Evolutionary conservation across 208 protist species (phyloP), one percentile per base, ranked within the genome.

Genomic region (Wallacemonas sp.): DNA sequence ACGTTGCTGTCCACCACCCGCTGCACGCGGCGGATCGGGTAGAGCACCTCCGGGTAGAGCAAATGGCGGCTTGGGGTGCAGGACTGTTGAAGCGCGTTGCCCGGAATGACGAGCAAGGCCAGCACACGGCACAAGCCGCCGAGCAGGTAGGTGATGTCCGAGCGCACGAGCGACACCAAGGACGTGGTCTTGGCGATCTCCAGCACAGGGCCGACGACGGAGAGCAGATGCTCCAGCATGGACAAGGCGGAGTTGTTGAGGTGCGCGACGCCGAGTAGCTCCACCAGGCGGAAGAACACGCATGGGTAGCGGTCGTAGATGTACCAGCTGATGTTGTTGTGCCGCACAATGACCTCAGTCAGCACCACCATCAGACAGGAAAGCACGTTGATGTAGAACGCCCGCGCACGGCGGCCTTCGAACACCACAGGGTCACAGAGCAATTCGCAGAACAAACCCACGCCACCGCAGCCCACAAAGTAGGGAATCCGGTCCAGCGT

Each of bases 1-100:
- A 90, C 84, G 62, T 95, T 95, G 71, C 84, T 91, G 65, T 91
- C 89, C 41, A 95, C 72, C 1, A 95, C 77, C 2, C 84, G 81
- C 74, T 95, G 84, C 64, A 90, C 76, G 38, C 79, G 81, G 28
- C 78, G 70, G 42, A 89, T 77, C 33, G 82, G 76, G 16, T 73
- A 42, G 23, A 92, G 57, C 20, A 57, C 71, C 49, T 95, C 84
- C 11, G 79, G 84, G 57, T 82, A 82, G n/a, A 75, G 70, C 50
- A 87, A 61, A 20, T 67, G 77, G 10, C 78, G 78, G 20, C 71
- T 63, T 22, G 76, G 33, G n/a, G 77, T 76, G 12, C 76, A 65
- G 52, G 73, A 72, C 28, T 81, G 75, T 49, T 79, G 76, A 22
- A 79, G 57, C 22, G 81, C 63, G 29, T 89, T 74, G 1, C 65